Conservation (phyloP, 352 stramenopile species). For the Globisporangium lucens region DNA sequence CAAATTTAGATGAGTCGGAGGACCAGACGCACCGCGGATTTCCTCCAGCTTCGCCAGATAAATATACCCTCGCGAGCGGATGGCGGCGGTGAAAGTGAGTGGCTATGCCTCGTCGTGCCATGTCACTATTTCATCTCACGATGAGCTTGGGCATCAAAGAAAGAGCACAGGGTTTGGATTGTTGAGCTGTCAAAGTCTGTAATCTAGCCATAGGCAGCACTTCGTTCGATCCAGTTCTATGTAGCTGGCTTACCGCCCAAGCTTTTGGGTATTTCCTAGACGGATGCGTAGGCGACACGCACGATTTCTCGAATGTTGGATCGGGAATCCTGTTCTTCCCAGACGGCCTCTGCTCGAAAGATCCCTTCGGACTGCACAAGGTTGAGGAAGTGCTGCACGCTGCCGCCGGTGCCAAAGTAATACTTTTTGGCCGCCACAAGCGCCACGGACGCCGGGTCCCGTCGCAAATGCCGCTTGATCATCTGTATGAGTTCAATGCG, state of each 20-base stretch:
- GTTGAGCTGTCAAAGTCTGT: background rate
- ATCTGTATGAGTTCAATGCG: conserved; percentile 27
- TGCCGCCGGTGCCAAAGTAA: conserved; percentile 85
- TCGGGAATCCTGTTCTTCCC: conserved; percentile 61
- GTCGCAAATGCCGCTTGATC: conserved; percentile 72
- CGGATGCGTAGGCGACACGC: conserved; percentile 34
- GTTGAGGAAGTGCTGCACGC: conserved; percentile 80
- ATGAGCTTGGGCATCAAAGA: background rate
- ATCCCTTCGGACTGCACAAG: conserved; percentile 45
- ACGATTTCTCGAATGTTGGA: conserved; percentile 87
- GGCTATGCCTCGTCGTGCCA: conserved; percentile 6
- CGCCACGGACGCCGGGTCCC: conserved; percentile 34
- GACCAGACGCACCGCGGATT: conserved; percentile 1
- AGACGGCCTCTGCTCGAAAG: conserved; percentile 58
- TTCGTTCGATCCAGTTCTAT: background rate
- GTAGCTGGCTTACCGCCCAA: background rate
- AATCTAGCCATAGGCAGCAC: background rate
- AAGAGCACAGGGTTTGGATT: background rate
- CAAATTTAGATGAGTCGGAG: background rate
- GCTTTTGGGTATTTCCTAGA: background rate
- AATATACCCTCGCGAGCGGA: conserved; percentile 1
- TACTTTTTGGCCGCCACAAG: conserved; percentile 85
- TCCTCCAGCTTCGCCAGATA: conserved; percentile 1
- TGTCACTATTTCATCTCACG: conserved; percentile 6
- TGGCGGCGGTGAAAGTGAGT: background rate